phyloP scores from a whole-genome alignment of 495 filamentous ascomycete genomes.

The Penicillium nucicola region DNA sequence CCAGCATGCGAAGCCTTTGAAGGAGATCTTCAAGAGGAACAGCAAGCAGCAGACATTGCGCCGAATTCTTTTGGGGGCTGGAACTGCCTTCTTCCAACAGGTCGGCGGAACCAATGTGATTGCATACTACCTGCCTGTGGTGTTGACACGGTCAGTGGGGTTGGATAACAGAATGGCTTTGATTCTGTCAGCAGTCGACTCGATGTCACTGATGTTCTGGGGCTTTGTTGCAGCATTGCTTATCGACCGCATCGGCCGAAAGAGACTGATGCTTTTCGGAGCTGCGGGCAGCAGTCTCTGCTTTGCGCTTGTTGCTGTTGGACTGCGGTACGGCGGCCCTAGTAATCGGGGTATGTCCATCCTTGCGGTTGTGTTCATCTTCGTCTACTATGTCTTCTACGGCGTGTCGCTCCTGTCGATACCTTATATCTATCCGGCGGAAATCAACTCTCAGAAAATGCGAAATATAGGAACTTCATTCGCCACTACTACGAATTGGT shows the following conservation, averaged over 20 bases:
- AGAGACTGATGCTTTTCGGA: slow-evolving; percentile 10
- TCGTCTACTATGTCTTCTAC: slow-evolving; percentile 25
- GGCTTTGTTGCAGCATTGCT: slow-evolving; percentile 7
- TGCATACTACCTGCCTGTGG: slow-evolving; percentile 8
- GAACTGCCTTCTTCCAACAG: slow-evolving; percentile 4
- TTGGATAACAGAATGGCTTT: not conserved
- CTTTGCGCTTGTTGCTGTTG: slow-evolving; percentile 15
- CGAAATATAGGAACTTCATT: slow-evolving; percentile 24
- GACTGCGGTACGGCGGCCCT: slow-evolving; percentile 12
- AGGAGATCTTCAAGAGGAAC: not conserved
- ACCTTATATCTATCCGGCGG: slow-evolving; percentile 31
- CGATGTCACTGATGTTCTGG: slow-evolving; percentile 16
- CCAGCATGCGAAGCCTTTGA: not conserved
- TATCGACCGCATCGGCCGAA: slow-evolving; percentile 9
- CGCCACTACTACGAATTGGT: slow-evolving; percentile 24
- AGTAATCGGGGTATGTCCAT: slow-evolving; percentile 13
- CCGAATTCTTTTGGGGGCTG: slow-evolving; percentile 6
- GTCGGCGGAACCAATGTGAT: slow-evolving; percentile 7
- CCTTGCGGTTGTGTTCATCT: slow-evolving; percentile 23
- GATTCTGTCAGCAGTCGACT: slow-evolving; percentile 8
- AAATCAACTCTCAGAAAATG: slow-evolving; percentile 28
- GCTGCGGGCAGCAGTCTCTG: slow-evolving; percentile 9
- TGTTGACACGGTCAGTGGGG: slow-evolving; percentile 4
- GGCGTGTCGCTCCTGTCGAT: slow-evolving; percentile 17
- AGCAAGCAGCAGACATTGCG: slow-evolving; percentile 2